Evolutionary conservation across 345 rosid species (phyloP), one percentile per base, ranked within the genome.

Genomic region (Camelina neglecta): DNA sequence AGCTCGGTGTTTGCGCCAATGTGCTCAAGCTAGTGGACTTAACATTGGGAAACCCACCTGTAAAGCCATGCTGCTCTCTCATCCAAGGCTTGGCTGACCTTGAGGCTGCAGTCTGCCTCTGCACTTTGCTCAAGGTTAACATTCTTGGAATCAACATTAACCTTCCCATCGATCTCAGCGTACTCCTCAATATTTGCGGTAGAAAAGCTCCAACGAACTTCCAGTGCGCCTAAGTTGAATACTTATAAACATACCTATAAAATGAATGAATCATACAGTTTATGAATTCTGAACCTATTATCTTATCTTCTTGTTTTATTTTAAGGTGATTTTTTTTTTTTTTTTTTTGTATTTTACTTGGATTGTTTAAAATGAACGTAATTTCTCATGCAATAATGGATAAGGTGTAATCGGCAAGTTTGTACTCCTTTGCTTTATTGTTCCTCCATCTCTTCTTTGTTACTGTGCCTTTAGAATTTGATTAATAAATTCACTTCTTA

Each of bases 61-160:
- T 72, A 8, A 2, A 49, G 10, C 79, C 84, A 18, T 84, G 89
- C 20, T 87, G 89, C 44, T 3, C 81, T 4, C 78, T 83, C 48
- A 54, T 87, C 7, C 10, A 70, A 18, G 84, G 83, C 6, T 83
- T 87, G 55, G 84, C 2, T 18, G 91, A 76, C 56, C 80, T 85
- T 24, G 89, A 87, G 36, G 88, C 83, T 41, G 85, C 88, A 1
- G 69, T 72, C 60, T 87, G 88, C 80, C 86, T 87, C 9, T 87
- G 86, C 79, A 83, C 86, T 13, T 79, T 68, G 3, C 69, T 87
- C 35, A 82, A 29, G 67, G 81, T 67, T 51, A 85, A 58, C 12
- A 41, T 85, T 38, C 80, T 85, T 65, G 89, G 89, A 9, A 65
- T 84, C 69, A 79, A 41, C 59, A 73, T 87, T n/a, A 77, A 84